Evolutionary conservation across 2,329 filamentous ascomycete species (phyloP), one percentile per base, ranked within the genome.

Genomic region (Endoconidiophora polonica): DNA sequence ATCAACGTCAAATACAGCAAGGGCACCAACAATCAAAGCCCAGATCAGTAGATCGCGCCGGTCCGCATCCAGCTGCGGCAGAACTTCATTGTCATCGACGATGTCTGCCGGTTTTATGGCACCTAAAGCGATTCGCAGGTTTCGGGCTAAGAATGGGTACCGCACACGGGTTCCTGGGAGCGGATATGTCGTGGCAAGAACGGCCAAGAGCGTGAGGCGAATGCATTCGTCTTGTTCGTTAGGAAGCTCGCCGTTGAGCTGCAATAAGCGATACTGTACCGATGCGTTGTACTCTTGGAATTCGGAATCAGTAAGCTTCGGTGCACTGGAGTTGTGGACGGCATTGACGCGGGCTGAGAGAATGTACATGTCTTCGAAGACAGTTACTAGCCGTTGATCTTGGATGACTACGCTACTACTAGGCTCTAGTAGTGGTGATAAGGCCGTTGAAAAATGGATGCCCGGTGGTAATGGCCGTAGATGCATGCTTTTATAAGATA

Each of bases 321-420:
- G 51, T 2, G 41, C 36, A 18, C 42, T 38, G 23, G 37, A 46
- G 26, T 43, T 39, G 33, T 53, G 47, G 20, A 53, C 51, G 6
- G 49, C 43, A 36, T 53, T 53, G 29, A 53, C 44, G 29, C 51
- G 46, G 5, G 29, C 37, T 3, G 51, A 44, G 5, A 53, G 39
- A 14, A 53, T 3, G 26, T 40, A 49, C 51, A 53, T 53, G 47
- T 53, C 51, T 39, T 53, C 51, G 29, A 49, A 53, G 22, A 53
- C 47, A 3, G 47, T 53, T n/a, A 46, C 33, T n/a, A 53, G 39
- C 3, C 51, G 46, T 14, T 44, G 40, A 10, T 53, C 51, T 3
- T 44, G 38, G 20, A 53, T 53, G 29, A 36, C 23, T 12, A 49
- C 44, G 20, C 46, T 33, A 7, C 40, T 36, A 7, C 38, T 26